Evolutionary conservation across 1,139 yeast species (phyloP).

Genomic region (Torulaspora globosa): DNA sequence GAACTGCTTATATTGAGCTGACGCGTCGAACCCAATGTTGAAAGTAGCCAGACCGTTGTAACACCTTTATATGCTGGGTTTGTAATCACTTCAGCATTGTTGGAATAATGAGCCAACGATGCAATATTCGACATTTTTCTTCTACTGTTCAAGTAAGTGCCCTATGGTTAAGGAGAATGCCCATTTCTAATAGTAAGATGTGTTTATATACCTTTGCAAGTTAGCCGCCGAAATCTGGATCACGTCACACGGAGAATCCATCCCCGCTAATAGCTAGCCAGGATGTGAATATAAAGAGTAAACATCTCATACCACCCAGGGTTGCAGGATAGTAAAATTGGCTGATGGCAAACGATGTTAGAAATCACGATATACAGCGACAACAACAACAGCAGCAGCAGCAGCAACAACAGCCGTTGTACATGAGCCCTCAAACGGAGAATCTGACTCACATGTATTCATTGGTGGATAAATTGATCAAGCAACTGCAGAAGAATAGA

Average conservation of each 20-base stretch:
- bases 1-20: neutral
- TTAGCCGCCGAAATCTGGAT: conserved; percentile 9
- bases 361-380: conserved; percentile 5
- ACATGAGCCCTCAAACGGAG: conserved; percentile 32
- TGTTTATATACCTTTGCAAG: neutral
- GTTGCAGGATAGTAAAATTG: no score
- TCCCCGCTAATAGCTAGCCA: neutral
- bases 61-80: conserved; percentile 16
- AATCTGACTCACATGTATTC: conserved; percentile 28
- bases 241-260: neutral
- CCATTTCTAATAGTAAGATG: neutral
- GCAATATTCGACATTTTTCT: conserved; percentile 5
- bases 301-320: no score
- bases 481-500: conserved; percentile 24
- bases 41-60: conserved; percentile 24
- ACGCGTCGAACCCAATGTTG: conserved; percentile 19
- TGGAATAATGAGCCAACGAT: conserved; percentile 4
- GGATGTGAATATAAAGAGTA: no score
- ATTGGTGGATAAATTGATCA: conserved; percentile 21
- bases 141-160: neutral
- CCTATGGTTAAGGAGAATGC: neutral
- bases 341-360: conserved; percentile 9
- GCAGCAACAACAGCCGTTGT: conserved; percentile 22
- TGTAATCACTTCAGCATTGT: neutral
- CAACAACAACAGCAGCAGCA: conserved; percentile 12